Evolutionary conservation across 2,329 filamentous ascomycete genomes (phyloP), one percentile per base, ranked within the genome.

Genomic region (Trichophyton mentagrophytes): DNA sequence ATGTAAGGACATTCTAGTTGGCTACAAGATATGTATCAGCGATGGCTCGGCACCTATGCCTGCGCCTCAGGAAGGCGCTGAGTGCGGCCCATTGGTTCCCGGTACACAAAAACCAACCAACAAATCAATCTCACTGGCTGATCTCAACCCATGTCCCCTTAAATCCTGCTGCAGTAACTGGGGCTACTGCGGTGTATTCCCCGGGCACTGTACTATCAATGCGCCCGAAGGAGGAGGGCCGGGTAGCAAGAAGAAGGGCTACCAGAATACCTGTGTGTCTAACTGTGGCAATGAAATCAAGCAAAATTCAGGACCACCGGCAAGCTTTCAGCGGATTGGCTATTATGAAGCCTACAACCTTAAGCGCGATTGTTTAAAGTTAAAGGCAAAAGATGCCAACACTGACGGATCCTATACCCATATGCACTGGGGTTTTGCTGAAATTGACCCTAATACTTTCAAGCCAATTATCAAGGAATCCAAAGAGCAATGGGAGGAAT

Each of bases 131-230:
- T 40, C 38, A 79, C 65, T 79, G 2, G 63, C 69, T 0, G 65
- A 68, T 7, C 66, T 81, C 4, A 82, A 80, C 62, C 76, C 73
- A 0, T 82, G 79, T 61, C 73, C 72, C 8, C 66, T 76, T 8
- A 76, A 76, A 57, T 72, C 72, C 3, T 78, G 76, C 64, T 78
- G 76, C 64, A 69, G 75, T 61, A 68, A 71, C 49, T 77, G 75
- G 69, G 79, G 60, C 13, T 47, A 30, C 76, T 81, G 79, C 25
- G 78, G 78, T 3, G 71, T 71, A 1, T 77, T 75, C 0, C 63
- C 64, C 0, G 77, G 77, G 13, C 79, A 79, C 64, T 81, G 78
- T 66, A 69, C 65, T 15, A 60, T 40, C 15, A 40, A 40, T 40
- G 15, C 38, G 15, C 38, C 38, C 11, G 38, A 40, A 40, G 38